Conservation (phyloP, 768 basidiomycete genomes). For the Psilocybe subaeruginosa region DNA sequence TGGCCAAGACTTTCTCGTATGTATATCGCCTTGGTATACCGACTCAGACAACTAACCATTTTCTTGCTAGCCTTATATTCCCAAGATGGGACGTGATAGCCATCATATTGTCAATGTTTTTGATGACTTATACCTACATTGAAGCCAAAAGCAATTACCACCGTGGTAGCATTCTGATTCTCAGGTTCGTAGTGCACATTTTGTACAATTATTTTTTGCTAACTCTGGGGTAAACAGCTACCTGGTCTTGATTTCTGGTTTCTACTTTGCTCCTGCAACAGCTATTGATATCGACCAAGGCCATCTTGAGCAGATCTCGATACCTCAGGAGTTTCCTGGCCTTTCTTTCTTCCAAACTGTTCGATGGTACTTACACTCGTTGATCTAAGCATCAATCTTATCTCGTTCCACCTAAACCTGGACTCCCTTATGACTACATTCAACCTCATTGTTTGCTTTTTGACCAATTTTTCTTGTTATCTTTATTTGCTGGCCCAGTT, state of each 20-base stretch:
- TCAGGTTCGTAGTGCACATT: slow-evolving; percentile 61
- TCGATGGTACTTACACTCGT: slow-evolving; percentile 39
- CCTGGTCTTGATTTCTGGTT: slow-evolving; percentile 87
- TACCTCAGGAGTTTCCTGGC: slow-evolving; percentile 36
- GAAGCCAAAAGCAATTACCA: slow-evolving; percentile 99
- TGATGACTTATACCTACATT: slow-evolving; percentile 98
- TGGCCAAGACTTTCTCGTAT: slow-evolving; percentile 92
- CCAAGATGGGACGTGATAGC: slow-evolving; percentile 98
- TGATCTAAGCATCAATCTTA: slow-evolving; percentile 19
- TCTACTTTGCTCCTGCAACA: slow-evolving; percentile 83
- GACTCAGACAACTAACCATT: slow-evolving; percentile 2
- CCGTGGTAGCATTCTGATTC: slow-evolving; percentile 91
- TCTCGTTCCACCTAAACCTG: slow-evolving; percentile 4
- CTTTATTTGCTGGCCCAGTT: background rate
- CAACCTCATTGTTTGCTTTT: background rate
- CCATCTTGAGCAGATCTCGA: slow-evolving; percentile 19
- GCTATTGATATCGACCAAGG: slow-evolving; percentile 42
- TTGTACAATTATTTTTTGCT: background rate
- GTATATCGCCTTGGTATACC: slow-evolving; percentile 31
- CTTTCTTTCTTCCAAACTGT: slow-evolving; percentile 41
- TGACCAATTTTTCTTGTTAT: background rate
- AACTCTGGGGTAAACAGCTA: slow-evolving; percentile 57
- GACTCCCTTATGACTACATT: slow-evolving; percentile 1
- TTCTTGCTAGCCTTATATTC: slow-evolving; percentile 79
- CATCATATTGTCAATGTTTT: slow-evolving; percentile 93